A percentile compares a stretch with the other conserved stretches of the same genome.
Evolutionary conservation across 768 basidiomycete species (phyloP).

Genomic region (Chalciporus sphaerocephalus): DNA sequence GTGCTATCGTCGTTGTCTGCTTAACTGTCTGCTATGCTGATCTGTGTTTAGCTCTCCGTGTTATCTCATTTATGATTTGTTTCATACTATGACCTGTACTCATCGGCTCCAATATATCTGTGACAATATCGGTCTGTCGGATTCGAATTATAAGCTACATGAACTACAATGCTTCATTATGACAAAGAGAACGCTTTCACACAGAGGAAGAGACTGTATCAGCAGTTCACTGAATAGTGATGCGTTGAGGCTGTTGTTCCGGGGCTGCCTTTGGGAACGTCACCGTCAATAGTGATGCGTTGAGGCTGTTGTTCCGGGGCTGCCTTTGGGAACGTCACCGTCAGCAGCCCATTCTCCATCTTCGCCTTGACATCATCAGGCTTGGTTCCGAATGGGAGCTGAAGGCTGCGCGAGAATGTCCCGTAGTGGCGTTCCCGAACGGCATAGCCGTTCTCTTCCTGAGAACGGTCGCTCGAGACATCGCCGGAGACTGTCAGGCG

Average conservation of each 20-base stretch:
- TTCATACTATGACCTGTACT: too few species aligned
- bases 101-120: too few species aligned
- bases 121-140: too few species aligned
- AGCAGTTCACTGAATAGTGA: conserved; percentile 16
- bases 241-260: conserved; percentile 39
- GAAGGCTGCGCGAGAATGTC: conserved; percentile 40
- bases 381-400: conserved; percentile 43
- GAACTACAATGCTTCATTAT: too few species aligned
- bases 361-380: conserved; percentile 41
- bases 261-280: conserved; percentile 40
- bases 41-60: too few species aligned
- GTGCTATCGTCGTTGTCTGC: too few species aligned
- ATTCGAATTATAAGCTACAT: too few species aligned
- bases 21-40: too few species aligned
- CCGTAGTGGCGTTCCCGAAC: conserved; percentile 43
- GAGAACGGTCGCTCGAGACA: conserved; percentile 30
- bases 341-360: conserved; percentile 44
- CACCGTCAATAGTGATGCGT: conserved; percentile 36
- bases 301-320: conserved; percentile 36
- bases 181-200: too few species aligned
- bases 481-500: conserved; percentile 48
- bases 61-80: too few species aligned
- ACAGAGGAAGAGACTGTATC: neutral
- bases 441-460: conserved; percentile 38
- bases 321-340: conserved; percentile 42